phyloP scores from a whole-genome alignment of 768 basidiomycete species.

The Suillus ampliporus region DNA sequence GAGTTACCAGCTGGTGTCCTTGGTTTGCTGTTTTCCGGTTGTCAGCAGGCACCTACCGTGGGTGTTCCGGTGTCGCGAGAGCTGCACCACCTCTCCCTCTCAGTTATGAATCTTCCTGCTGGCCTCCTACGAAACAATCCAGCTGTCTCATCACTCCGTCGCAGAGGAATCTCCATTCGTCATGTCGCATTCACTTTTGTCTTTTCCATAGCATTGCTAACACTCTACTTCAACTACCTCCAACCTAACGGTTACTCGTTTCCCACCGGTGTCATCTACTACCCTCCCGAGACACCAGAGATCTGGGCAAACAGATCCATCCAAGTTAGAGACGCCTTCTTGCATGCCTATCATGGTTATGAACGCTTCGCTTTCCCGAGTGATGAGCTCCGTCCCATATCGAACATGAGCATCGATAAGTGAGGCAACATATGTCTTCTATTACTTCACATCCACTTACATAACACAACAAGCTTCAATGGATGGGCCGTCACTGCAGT shows the following conservation, averaged over 20 bases:
- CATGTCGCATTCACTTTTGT: slow-evolving; percentile 25
- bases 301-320: slow-evolving; percentile 59
- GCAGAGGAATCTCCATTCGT: slow-evolving; percentile 28
- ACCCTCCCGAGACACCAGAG: slow-evolving; percentile 35
- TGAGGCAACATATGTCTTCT: slow-evolving; percentile 35
- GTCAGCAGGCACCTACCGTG: background rate
- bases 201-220: slow-evolving; percentile 23
- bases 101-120: slow-evolving; percentile 16
- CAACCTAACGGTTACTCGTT: background rate
- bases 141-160: slow-evolving; percentile 7
- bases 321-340: slow-evolving; percentile 64
- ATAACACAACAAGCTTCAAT: slow-evolving; percentile 60
- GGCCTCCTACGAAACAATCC: slow-evolving; percentile 5
- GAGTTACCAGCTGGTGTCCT: background rate
- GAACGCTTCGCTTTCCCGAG: slow-evolving; percentile 62
- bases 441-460: slow-evolving; percentile 6
- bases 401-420: slow-evolving; percentile 55
- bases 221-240: slow-evolving; percentile 21
- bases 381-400: slow-evolving; percentile 66
- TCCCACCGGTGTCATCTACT: slow-evolving; percentile 23
- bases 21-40: background rate
- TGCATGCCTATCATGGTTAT: slow-evolving; percentile 73
- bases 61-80: background rate
- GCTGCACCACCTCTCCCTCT: background rate
- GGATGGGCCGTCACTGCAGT: slow-evolving; percentile 81